phyloP scores from a whole-genome alignment of 306 rosid species.

The Cucurbita ficifolia region DNA sequence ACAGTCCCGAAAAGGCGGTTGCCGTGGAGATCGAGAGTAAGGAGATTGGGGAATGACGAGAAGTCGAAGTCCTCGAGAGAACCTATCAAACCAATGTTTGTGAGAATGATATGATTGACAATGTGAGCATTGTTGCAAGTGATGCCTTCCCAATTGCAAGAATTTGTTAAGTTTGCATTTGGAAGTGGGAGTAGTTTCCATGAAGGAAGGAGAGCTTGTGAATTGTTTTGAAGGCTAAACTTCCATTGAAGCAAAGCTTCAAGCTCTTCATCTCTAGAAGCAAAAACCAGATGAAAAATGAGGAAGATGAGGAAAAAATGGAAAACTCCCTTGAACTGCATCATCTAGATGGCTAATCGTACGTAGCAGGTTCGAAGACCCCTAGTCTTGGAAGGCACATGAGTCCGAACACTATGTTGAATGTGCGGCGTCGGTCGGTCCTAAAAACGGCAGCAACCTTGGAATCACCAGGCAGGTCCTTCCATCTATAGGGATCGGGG shows the following conservation, averaged over 20 bases:
- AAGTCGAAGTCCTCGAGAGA: slow-evolving; percentile 2
- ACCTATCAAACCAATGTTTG: background rate
- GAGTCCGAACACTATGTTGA: background rate
- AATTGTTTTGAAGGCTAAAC: background rate
- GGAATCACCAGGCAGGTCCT: background rate
- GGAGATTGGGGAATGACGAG: slow-evolving; percentile 7
- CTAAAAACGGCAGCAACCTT: background rate
- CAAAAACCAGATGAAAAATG: background rate
- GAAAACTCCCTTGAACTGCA: background rate
- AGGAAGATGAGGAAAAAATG: background rate
- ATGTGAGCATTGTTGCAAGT: background rate
- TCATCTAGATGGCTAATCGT: background rate
- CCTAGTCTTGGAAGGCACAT: too few relatives aligned
- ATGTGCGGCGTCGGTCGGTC: background rate
- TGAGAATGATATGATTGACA: background rate
- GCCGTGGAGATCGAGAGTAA: slow-evolving; percentile 1
- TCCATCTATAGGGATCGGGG: background rate
- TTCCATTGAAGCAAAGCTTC: slow-evolving; percentile 11
- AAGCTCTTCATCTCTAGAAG: background rate
- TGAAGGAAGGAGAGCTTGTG: slow-evolving; percentile 9
- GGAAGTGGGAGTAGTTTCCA: background rate
- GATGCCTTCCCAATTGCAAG: slow-evolving; percentile 12
- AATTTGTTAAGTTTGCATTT: background rate
- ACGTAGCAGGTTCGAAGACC: too few relatives aligned
- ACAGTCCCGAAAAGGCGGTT: background rate